phyloP scores from a whole-genome alignment of 176 grass and related monocot genomes.

The Leersia perrieri region DNA sequence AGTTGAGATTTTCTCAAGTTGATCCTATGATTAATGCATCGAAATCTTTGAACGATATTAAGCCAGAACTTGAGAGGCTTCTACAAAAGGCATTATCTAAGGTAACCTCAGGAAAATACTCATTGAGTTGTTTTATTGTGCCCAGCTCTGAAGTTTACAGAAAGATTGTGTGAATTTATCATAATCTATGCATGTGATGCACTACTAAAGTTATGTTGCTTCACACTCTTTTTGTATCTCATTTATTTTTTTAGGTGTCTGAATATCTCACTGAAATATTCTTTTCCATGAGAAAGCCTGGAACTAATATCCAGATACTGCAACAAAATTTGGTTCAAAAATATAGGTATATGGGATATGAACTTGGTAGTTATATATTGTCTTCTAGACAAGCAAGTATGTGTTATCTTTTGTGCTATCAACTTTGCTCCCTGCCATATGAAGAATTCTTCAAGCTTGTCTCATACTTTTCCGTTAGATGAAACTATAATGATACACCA shows the following conservation, averaged over 20 bases:
- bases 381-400: not conserved
- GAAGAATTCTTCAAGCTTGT: constrained; percentile 11
- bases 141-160: constrained; percentile 12
- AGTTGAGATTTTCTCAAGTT: constrained; percentile 70
- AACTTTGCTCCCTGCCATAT: constrained; percentile 6
- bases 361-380: not conserved
- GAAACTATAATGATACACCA: not conserved
- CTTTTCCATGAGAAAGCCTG: constrained; percentile 71
- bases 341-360: constrained; percentile 50
- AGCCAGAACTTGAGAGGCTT: constrained; percentile 71
- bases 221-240: not conserved
- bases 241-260: constrained; percentile 58
- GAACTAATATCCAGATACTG: constrained; percentile 93
- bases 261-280: constrained; percentile 61
- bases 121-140: constrained; percentile 2
- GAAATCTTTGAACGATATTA: constrained; percentile 76
- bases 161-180: not conserved
- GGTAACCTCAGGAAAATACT: constrained; percentile 36
- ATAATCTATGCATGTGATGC: not conserved
- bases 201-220: constrained; percentile 13
- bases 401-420: constrained; percentile 2
- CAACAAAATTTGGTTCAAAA: constrained; percentile 87
- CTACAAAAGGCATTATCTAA: constrained; percentile 63
- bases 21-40: constrained; percentile 73
- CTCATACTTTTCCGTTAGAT: not conserved